phyloP scores from a whole-genome alignment of 2,329 filamentous ascomycete species.

The Talaromyces amestolkiae region DNA sequence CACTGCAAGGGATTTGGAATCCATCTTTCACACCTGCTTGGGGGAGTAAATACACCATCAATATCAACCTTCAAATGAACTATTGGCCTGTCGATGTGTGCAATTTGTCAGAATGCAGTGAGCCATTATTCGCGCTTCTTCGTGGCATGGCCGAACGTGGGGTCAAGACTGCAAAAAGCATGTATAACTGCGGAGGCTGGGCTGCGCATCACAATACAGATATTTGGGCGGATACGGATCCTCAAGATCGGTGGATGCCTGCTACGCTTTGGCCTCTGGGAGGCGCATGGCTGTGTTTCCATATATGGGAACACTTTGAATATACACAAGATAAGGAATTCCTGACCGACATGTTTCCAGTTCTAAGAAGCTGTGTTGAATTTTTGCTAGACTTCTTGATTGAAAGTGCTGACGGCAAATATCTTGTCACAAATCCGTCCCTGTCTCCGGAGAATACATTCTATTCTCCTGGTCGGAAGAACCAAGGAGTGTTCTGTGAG shows the following conservation, averaged over 20 bases:
- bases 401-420: constrained; percentile 24
- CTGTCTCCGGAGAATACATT: constrained; percentile 14
- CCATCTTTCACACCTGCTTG: constrained; percentile 48
- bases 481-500: constrained; percentile 3
- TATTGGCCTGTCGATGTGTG: constrained; percentile 58
- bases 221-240: constrained; percentile 55
- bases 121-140: constrained; percentile 39
- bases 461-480: background rate
- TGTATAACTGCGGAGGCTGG: constrained; percentile 55
- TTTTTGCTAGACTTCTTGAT: constrained; percentile 33
- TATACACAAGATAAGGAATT: constrained; percentile 40
- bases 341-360: constrained; percentile 24
- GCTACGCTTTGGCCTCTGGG: constrained; percentile 41
- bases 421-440: constrained; percentile 23
- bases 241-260: constrained; percentile 44
- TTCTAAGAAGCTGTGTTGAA: constrained; percentile 30
- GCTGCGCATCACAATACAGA: constrained; percentile 58
- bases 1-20: constrained; percentile 58
- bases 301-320: constrained; percentile 56
- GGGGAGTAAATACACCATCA: constrained; percentile 57
- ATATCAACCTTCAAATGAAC: constrained; percentile 63
- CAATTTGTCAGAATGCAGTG: constrained; percentile 42
- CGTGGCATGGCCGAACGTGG: constrained; percentile 35
- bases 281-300: constrained; percentile 58
- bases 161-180: constrained; percentile 49